Evolutionary conservation across 2,329 filamentous ascomycete species (phyloP), one percentile per base, ranked within the genome.

Genomic region (Metarhizium album): DNA sequence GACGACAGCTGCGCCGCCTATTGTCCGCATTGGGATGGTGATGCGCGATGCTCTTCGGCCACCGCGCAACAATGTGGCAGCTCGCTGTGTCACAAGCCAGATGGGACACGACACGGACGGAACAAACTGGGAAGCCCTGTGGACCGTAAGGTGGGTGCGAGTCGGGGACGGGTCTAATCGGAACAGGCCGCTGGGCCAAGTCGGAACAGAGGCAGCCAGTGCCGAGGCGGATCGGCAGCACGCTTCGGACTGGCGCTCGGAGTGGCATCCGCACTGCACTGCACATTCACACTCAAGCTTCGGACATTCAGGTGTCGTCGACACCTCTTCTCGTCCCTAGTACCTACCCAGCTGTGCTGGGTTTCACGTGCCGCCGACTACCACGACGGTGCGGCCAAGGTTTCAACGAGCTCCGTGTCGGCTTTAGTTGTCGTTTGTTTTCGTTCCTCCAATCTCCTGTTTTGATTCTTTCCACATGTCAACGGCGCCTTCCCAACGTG

Each of bases 191-290:
- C 27, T 40, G 33, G 29, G 16, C 29, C 33, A 31, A 46, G 5
- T 20, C 40, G 20, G 22, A 42, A 22, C 18, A 14, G 7, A 3
- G 18, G 16, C 18, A 27, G 40, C 49, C 49, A 48, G 42, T 51
- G 37, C 49, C 49, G 45, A 51, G 45, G 45, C 49, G 38, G 40
- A 40, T 42, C 40, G 45, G n/a, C 38, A 13, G 37, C 49, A 50
- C 49, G 43, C 24, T 14, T 24, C n/a, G 18, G 31, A 43, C 27
- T 29, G 27, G 27, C 16, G 7, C 29, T 18, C 13, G 14, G n/a
- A 29, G 33, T 45, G 38, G 45, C 48, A 23, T 42, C 13, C 4
- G 33, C 14, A 13, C 11, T 31, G 2, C 33, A 16, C 33, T n/a
- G 9, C 38, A 29, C n/a, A 23, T 29, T 27, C n/a, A 42, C n/a